phyloP scores from a whole-genome alignment of 441 rosid genomes.

The Melastoma candidum region DNA sequence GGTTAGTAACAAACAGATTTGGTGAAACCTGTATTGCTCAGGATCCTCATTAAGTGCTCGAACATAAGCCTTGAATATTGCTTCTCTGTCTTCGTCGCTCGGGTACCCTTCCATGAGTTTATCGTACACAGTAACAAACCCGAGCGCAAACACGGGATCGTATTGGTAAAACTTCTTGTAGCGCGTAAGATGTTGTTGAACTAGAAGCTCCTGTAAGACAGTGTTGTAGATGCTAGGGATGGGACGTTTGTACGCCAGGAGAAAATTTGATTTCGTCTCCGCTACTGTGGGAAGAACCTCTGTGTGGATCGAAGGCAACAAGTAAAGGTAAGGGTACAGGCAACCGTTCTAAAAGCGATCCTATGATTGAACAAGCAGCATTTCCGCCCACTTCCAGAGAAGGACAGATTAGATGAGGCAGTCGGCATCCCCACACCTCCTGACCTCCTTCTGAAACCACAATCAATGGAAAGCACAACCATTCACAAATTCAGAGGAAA shows the following conservation, averaged over 20 bases:
- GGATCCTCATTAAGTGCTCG: constrained; percentile 87
- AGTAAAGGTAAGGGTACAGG: no score
- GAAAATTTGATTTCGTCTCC: constrained; percentile 70
- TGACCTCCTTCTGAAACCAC: no score
- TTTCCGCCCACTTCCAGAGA: no score
- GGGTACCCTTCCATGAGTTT: constrained; percentile 98
- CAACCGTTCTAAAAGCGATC: no score
- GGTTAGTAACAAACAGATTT: constrained; percentile 4
- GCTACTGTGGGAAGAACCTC: constrained; percentile 85
- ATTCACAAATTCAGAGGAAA: no score
- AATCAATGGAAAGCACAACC: no score
- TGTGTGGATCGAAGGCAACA: constrained; percentile 17
- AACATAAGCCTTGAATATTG: constrained; percentile 73
- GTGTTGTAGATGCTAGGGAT: constrained; percentile 91
- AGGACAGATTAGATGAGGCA: no score
- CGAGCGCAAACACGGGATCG: constrained; percentile 89
- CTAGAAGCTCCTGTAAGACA: constrained; percentile 80
- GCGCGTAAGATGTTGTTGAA: constrained; percentile 90
- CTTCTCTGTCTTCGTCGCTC: constrained; percentile 75
- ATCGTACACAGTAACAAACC: constrained; percentile 88
- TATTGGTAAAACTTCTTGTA: constrained; percentile 76
- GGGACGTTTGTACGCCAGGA: constrained; percentile 72
- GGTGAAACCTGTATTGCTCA: constrained; percentile 64
- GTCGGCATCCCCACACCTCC: no score
- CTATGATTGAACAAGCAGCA: no score